These are phyloP conservation scores for Sclerotinia borealis DNA, from an alignment of 2,329 filamentous ascomycete genomes.

Conservation along the genomic window DNA sequence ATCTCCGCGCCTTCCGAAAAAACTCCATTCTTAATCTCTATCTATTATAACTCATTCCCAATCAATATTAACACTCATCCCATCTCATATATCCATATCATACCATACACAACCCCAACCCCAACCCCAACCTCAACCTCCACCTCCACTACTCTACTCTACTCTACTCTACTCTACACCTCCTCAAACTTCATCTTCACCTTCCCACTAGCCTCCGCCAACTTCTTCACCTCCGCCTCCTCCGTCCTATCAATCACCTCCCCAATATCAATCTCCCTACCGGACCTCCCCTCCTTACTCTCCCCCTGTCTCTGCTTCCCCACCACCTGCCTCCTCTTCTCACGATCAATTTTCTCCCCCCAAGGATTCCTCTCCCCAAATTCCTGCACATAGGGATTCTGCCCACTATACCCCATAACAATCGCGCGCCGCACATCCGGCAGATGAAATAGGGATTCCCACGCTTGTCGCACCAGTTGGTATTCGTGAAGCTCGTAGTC, in stretches of 20 bases:
- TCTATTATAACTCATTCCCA: too few species aligned
- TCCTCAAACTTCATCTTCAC: background rate
- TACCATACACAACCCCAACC: too few species aligned
- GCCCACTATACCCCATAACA: conserved; percentile 25
- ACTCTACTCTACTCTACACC: too few species aligned
- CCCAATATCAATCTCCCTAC: background rate
- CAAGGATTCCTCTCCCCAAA: conserved; percentile 18
- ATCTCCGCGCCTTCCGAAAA: too few species aligned
- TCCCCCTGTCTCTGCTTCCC: background rate
- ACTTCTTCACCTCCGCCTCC: conserved; percentile 8
- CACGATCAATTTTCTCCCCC: conserved; percentile 19
- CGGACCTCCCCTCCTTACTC: conserved; percentile 7
- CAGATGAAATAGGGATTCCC: conserved; percentile 20
- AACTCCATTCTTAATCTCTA: too few species aligned
- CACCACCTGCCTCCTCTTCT: conserved; percentile 12
- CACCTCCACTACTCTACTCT: too few species aligned
- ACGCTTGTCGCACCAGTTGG: conserved; percentile 22
- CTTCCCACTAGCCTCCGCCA: conserved; percentile 9
- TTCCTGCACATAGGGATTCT: conserved; percentile 25
- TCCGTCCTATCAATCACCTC: background rate
- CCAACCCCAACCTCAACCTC: too few species aligned
- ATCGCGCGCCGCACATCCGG: conserved; percentile 24
- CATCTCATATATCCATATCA: too few species aligned
- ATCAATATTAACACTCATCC: too few species aligned
- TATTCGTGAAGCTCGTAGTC: conserved; percentile 27